A percentile compares a stretch with the other conserved stretches of the same genome.
Evolutionary conservation across 2,329 filamentous ascomycete species (phyloP).

Genomic region (Amauroascus verrucosus): DNA sequence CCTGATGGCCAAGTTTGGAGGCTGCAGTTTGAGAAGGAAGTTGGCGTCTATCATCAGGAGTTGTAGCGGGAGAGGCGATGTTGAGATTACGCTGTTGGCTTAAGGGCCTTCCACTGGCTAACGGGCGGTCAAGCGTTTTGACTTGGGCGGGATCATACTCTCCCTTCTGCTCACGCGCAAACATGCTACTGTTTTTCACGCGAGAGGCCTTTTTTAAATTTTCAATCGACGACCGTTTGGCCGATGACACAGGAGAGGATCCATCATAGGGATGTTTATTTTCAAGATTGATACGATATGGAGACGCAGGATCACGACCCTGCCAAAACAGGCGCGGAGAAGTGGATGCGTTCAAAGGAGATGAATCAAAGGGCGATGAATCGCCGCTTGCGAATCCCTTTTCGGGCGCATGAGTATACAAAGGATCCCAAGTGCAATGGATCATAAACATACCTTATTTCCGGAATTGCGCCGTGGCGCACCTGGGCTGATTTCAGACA

Average conservation of each 20-base stretch:
- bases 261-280: slow-evolving; percentile 54
- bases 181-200: slow-evolving; percentile 97
- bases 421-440: not conserved
- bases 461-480: slow-evolving; percentile 85
- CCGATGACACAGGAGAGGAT: slow-evolving; percentile 52
- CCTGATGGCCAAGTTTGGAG: slow-evolving; percentile 19
- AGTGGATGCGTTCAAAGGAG: slow-evolving; percentile 53
- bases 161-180: slow-evolving; percentile 81
- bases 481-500: slow-evolving; percentile 80
- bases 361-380: slow-evolving; percentile 76
- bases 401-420: slow-evolving; percentile 1
- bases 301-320: slow-evolving; percentile 57
- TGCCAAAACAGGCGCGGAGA: slow-evolving; percentile 92
- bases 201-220: slow-evolving; percentile 87
- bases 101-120: slow-evolving; percentile 52
- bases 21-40: slow-evolving; percentile 15
- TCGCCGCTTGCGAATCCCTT: slow-evolving; percentile 51
- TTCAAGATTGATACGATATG: slow-evolving; percentile 55
- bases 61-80: slow-evolving; percentile 48
- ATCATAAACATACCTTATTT: slow-evolving; percentile 16
- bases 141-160: slow-evolving; percentile 79
- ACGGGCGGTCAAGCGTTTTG: slow-evolving; percentile 69
- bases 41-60: slow-evolving; percentile 16
- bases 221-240: slow-evolving; percentile 85
- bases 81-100: slow-evolving; percentile 58